Percentiles rank a stretch among this genome's conserved stretches.
Evolutionary conservation across 2,329 filamentous ascomycete species (phyloP).

Genomic region (Simplicillium sp.): DNA sequence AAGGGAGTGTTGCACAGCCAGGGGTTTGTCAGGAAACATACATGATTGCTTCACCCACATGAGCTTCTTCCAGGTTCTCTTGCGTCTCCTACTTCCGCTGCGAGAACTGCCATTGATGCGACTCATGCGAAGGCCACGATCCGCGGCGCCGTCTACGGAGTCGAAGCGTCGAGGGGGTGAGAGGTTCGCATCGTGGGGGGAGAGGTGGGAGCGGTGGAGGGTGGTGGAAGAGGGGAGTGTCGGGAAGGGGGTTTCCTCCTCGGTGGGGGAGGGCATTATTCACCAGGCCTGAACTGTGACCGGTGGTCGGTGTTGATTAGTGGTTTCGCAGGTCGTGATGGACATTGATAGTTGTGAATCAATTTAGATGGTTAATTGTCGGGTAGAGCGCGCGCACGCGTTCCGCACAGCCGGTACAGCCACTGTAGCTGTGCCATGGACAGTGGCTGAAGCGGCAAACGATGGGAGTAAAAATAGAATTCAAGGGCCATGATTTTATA

Average conservation of each 20-base stretch:
- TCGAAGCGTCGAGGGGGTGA: slow-evolving; percentile 49
- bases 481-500: too few relatives aligned
- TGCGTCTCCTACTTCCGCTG: slow-evolving; percentile 58
- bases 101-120: slow-evolving; percentile 42
- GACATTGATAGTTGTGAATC: too few relatives aligned
- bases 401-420: too few relatives aligned
- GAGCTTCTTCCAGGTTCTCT: slow-evolving; percentile 83
- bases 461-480: too few relatives aligned
- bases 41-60: slow-evolving; percentile 97
- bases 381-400: too few relatives aligned
- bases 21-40: too few relatives aligned
- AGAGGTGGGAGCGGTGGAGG: slow-evolving; percentile 53
- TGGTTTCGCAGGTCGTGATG: too few relatives aligned
- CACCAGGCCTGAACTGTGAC: too few relatives aligned
- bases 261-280: slow-evolving; percentile 25
- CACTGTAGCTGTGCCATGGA: too few relatives aligned
- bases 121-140: slow-evolving; percentile 26
- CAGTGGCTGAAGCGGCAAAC: too few relatives aligned
- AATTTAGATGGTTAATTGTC: too few relatives aligned
- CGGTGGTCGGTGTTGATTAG: too few relatives aligned
- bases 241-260: slow-evolving; percentile 27
- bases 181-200: slow-evolving; percentile 76
- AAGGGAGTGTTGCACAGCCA: neutral
- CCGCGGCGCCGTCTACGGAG: slow-evolving; percentile 25
- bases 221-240: slow-evolving; percentile 18